phyloP scores from a whole-genome alignment of 2,329 filamentous ascomycete genomes.

The Pseudogymnoascus pannorum region DNA sequence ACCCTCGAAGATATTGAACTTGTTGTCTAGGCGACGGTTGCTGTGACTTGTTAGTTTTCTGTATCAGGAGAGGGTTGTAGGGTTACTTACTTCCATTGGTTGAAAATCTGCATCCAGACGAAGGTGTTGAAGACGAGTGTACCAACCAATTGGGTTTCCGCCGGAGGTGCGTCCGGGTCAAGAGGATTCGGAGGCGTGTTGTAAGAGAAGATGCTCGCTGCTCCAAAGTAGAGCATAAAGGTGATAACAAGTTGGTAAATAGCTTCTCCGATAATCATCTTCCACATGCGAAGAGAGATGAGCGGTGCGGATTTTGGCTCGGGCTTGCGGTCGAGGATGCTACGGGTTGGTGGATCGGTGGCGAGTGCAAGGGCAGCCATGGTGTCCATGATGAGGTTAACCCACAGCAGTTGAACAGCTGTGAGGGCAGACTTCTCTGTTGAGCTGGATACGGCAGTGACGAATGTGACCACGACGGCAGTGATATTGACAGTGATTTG shows the following conservation, averaged over 20 bases:
- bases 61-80: constrained; percentile 12
- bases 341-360: constrained; percentile 63
- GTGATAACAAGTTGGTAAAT: constrained; percentile 77
- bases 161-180: constrained; percentile 30
- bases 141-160: constrained; percentile 38
- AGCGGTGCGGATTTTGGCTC: constrained; percentile 66
- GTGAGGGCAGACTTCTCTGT: constrained; percentile 62
- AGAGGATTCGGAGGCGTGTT: constrained; percentile 37
- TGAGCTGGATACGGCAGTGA: constrained; percentile 61
- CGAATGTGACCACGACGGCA: constrained; percentile 68
- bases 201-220: constrained; percentile 52
- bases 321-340: constrained; percentile 65
- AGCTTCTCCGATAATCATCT: constrained; percentile 94
- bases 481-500: constrained; percentile 73
- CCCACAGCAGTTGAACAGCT: constrained; percentile 76
- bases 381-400: constrained; percentile 81
- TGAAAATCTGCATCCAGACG: constrained; percentile 99
- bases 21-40: constrained; percentile 89
- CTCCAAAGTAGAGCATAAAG: constrained; percentile 76
- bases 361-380: constrained; percentile 72
- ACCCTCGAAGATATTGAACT: constrained; percentile 92
- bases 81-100: constrained; percentile 77
- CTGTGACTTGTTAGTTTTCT: constrained; percentile 33
- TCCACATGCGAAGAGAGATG: constrained; percentile 94
- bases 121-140: constrained; percentile 97